Base-by-base conservation (phyloP, 1,139 yeast genomes). In the Geotrichum cucujoidarum region DNA sequence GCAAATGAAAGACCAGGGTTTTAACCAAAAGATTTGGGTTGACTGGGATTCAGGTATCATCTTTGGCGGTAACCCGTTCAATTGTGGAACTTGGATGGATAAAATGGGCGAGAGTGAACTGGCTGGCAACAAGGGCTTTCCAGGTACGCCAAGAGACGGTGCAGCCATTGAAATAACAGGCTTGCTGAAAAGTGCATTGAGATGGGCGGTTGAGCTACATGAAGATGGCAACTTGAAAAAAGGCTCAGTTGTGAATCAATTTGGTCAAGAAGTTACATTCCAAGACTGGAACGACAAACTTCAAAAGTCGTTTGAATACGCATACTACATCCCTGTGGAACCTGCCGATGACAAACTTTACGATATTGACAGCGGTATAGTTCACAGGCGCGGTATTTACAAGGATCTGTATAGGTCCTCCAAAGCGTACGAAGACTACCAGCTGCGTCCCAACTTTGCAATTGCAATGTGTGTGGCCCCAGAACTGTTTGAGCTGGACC, bases 41-140 rank as follows among this genome's bases (percentile, higher is more conserved):
- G 97, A 92, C 63, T 92, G 97, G 97, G 61, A 71, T 0, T 88
- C 85, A 21, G 98, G 98, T 0, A 70, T 92, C 40, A 72, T 90
- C 4, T 85, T 81, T 65, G 98, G 98, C 41, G 98, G 98, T 1
- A 86, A 87, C 47, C 95, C 85, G 64, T 78, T 70, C 65, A 92
- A 92, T 61, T 92, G 98, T 70, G 98, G 98, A 18, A 92, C 98
- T 0, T 92, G 98, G 98, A 92, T 90, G 97, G 98, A 92, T 68
- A 92, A 92, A 69, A 92, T 92, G 97, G 98, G 98, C 20, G 98
- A 92, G 69, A 86, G 95, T 62, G 79, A 68, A 45, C 72, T 68
- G 52, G 97, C 98, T 0, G 84, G 86, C 1, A 83, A 81, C 52
- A 83, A 82, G 60, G 98, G 98, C n/a, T 73, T 78, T 34, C 98